Percentiles rank a stretch among this genome's conserved stretches.
These are phyloP conservation scores for Aspergillus haitiensis DNA, from an alignment of 495 filamentous ascomycete genomes.

Conservation along the genomic window DNA sequence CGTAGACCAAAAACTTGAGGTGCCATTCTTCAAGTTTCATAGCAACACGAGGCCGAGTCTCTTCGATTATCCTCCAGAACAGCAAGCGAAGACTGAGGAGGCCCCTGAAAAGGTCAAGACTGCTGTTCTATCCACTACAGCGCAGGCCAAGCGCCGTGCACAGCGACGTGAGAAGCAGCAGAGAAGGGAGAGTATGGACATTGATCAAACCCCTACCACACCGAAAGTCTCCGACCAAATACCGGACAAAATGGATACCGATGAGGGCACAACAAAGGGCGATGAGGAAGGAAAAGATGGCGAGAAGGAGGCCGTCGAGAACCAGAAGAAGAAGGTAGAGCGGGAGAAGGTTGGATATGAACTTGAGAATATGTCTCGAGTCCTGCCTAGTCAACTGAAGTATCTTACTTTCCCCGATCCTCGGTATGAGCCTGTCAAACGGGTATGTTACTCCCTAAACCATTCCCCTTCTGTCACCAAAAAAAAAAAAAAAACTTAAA, in stretches of 20 bases:
- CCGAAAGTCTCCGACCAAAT: conserved; percentile 67
- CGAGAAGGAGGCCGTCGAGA: conserved; percentile 59
- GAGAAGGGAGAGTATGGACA: conserved; percentile 79
- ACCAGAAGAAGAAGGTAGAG: conserved; percentile 78
- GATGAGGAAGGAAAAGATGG: conserved; percentile 64
- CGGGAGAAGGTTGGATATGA: conserved; percentile 97
- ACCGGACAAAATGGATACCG: conserved; percentile 86
- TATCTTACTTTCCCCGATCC: conserved; percentile 86
- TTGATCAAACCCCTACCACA: conserved; percentile 74
- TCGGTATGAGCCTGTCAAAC: conserved; percentile 93
- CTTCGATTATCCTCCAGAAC: conserved; percentile 96
- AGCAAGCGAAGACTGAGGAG: conserved; percentile 91
- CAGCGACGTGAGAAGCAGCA: conserved; percentile 71
- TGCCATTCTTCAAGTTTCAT: conserved; percentile 95
- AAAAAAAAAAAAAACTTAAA: neutral
- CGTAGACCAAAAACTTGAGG: conserved; percentile 87
- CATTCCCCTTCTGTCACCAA: neutral
- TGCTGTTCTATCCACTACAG: conserved; percentile 93
- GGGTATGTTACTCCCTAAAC: conserved; percentile 56
- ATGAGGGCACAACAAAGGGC: conserved; percentile 63
- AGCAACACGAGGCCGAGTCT: conserved; percentile 91
- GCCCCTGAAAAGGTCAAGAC: conserved; percentile 93
- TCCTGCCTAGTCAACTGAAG: conserved; percentile 89
- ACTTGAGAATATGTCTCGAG: conserved; percentile 93
- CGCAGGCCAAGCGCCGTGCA: conserved; percentile 92